These are phyloP conservation scores for Dactylellina sp. DNA, from an alignment of 2,329 filamentous ascomycete genomes.

Conservation along the genomic window DNA sequence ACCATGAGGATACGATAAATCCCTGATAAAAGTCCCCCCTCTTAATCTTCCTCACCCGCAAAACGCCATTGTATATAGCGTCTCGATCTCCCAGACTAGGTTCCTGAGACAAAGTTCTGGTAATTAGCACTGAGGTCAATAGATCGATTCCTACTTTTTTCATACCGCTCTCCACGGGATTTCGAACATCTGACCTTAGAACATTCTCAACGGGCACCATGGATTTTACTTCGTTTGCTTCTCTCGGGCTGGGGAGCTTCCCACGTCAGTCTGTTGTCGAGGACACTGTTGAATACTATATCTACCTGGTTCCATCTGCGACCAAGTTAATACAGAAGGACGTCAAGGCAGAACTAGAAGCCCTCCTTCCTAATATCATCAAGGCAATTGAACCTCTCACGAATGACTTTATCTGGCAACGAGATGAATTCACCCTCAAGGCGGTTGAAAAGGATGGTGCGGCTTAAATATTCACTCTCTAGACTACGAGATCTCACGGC, in stretches of 20 bases:
- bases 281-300: conserved; percentile 53
- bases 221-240: conserved; percentile 45
- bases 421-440: conserved; percentile 80
- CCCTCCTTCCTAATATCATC: conserved; percentile 37
- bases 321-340: conserved; percentile 23
- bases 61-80: not conserved
- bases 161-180: not conserved
- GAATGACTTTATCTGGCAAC: conserved; percentile 80
- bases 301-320: conserved; percentile 30
- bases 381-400: conserved; percentile 54
- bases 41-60: conserved; percentile 5
- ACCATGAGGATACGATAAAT: conserved; percentile 48
- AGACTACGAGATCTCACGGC: not conserved
- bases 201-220: not conserved
- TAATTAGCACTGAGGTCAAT: no score
- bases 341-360: conserved; percentile 33
- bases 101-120: no score
- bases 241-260: conserved; percentile 42
- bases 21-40: conserved; percentile 35
- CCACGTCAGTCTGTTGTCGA: conserved; percentile 53
- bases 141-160: not conserved
- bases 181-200: not conserved
- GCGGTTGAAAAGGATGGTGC: conserved; percentile 69
- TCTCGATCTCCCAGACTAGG: not conserved
- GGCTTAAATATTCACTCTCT: conserved; percentile 6